Percentiles rank a stretch among this genome's conserved stretches.
Evolutionary conservation across 2,329 filamentous ascomycete species (phyloP).

Genomic region (Colletotrichum tofieldiae): DNA sequence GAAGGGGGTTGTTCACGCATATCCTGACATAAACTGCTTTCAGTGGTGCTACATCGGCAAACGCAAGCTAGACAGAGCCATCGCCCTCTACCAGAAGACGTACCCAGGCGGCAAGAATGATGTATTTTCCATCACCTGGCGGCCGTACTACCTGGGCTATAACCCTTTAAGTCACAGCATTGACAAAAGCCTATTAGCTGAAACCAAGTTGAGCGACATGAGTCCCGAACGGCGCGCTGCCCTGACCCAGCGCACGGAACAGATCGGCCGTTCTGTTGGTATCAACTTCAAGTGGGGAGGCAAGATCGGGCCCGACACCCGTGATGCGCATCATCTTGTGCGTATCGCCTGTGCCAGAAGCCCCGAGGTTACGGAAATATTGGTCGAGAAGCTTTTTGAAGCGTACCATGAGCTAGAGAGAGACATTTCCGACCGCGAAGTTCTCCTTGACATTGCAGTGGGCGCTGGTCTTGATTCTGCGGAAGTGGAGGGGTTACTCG

Average conservation of each 20-base stretch:
- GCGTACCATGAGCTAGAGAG: constrained; percentile 51
- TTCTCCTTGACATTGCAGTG: constrained; percentile 46
- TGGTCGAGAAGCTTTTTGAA: constrained; percentile 50
- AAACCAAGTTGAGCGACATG: constrained; percentile 47
- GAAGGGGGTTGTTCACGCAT: background rate
- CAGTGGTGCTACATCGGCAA: constrained; percentile 60
- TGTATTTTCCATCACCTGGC: constrained; percentile 54
- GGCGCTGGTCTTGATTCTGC: constrained; percentile 43
- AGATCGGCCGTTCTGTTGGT: constrained; percentile 51
- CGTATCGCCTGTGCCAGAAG: constrained; percentile 44
- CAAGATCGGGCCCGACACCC: constrained; percentile 52
- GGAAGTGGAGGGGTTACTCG: constrained; percentile 40
- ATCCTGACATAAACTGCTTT: background rate
- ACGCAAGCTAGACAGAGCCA: constrained; percentile 55
- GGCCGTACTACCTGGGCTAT: constrained; percentile 56
- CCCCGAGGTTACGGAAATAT: constrained; percentile 34
- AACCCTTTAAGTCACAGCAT: constrained; percentile 46
- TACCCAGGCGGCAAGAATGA: constrained; percentile 56
- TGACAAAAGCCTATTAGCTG: constrained; percentile 45
- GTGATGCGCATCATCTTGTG: constrained; percentile 54
- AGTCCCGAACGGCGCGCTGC: constrained; percentile 48
- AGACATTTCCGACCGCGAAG: constrained; percentile 49
- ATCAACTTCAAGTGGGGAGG: constrained; percentile 54
- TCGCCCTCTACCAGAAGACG: constrained; percentile 56
- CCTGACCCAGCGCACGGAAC: constrained; percentile 47